These are phyloP conservation scores for Coniochaeta sp. DNA, from an alignment of 2,329 filamentous ascomycete genomes.

Conservation along the genomic window DNA sequence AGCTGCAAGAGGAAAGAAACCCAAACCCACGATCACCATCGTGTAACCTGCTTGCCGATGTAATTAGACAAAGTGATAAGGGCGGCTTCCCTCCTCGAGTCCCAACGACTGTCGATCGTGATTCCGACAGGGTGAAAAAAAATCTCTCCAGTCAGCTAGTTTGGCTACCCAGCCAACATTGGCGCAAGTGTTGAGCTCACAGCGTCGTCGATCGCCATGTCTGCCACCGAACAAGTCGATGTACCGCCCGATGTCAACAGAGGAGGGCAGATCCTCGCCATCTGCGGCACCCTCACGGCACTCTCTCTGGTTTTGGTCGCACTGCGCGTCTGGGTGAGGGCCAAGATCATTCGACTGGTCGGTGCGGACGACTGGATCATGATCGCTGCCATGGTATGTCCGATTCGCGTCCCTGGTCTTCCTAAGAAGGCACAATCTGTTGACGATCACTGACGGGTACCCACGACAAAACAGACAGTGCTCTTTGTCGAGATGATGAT, in stretches of 20 bases:
- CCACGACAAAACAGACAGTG: not conserved
- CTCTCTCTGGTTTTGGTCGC: constrained; percentile 15
- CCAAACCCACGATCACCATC: not conserved
- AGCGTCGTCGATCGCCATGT: constrained; percentile 6
- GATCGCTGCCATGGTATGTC: constrained; percentile 17
- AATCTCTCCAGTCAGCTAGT: not conserved
- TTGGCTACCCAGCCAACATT: not conserved
- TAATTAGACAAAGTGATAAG: not conserved
- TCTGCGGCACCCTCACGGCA: constrained; percentile 17
- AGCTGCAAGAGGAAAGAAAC: not conserved
- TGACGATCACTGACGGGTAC: not conserved
- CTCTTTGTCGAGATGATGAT: constrained; percentile 19
- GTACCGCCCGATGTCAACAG: constrained; percentile 18
- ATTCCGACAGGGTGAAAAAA: not conserved
- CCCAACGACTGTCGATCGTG: not conserved
- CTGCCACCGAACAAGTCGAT: not conserved
- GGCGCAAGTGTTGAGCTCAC: not conserved
- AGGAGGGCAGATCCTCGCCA: constrained; percentile 21
- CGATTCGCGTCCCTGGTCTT: not conserved
- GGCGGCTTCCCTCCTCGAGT: not conserved
- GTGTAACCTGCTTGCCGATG: not conserved
- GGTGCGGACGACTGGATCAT: constrained; percentile 21
- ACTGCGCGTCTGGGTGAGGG: constrained; percentile 19
- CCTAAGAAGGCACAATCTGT: too few relatives aligned
- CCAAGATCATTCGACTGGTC: constrained; percentile 14